These are phyloP conservation scores for Thalassiosira ordinaria DNA, from an alignment of 352 stramenopile species.

Conservation along the genomic window DNA sequence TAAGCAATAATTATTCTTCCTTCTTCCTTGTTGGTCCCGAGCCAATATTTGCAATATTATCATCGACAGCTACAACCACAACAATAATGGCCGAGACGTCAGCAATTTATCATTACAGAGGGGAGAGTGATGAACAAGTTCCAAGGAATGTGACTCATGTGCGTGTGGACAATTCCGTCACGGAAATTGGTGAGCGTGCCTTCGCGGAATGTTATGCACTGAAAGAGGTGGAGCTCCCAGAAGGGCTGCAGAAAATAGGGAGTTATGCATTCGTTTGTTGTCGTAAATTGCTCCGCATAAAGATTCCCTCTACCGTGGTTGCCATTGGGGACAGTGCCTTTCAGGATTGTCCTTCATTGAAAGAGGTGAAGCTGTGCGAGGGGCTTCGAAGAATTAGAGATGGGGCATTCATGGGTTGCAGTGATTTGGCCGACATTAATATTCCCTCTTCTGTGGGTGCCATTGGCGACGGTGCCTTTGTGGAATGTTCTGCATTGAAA, in stretches of 20 bases:
- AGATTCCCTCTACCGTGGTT: conserved; percentile 19
- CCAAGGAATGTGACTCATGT: neutral
- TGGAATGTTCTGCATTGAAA: neutral
- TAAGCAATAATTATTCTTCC: no score
- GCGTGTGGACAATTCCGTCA: neutral
- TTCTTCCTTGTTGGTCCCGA: no score
- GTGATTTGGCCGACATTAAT: neutral
- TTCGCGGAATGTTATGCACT: neutral
- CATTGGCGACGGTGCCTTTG: neutral
- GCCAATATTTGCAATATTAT: no score
- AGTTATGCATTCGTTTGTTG: neutral
- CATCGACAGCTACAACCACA: no score
- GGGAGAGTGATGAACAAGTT: no score
- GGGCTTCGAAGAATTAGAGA: neutral
- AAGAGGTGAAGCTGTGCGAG: conserved; percentile 4
- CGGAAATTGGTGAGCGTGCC: neutral
- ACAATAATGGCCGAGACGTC: no score
- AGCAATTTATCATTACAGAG: no score
- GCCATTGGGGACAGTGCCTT: conserved; percentile 7
- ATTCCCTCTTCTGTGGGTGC: conserved; percentile 4
- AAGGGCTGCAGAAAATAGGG: neutral
- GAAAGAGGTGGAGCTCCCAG: neutral
- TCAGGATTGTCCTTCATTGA: neutral
- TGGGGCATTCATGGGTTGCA: neutral
- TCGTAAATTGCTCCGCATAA: neutral